Percentiles rank a stretch among this genome's conserved stretches.
phyloP scores from a whole-genome alignment of 2,329 filamentous ascomycete species.

The Ceratocystis colombiana region DNA sequence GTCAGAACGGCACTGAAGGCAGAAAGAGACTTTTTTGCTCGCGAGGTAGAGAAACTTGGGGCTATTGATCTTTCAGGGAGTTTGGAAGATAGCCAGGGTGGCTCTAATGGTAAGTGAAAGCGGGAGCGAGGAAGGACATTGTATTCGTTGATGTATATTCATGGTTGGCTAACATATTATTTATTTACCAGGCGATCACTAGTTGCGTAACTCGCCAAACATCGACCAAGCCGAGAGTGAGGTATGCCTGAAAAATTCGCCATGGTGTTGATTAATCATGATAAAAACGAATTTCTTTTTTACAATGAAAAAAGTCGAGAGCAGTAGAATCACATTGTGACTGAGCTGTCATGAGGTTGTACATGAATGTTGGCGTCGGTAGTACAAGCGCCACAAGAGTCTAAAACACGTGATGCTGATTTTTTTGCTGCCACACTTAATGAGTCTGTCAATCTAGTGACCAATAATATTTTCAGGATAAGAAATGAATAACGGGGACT shows the following conservation, averaged over 20 bases:
- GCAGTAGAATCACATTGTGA: no score
- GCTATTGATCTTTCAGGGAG: conserved; percentile 28
- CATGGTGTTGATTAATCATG: background rate
- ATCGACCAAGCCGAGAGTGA: background rate
- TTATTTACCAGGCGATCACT: conserved; percentile 11
- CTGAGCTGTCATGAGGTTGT: background rate
- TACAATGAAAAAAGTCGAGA: background rate
- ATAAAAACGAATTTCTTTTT: background rate
- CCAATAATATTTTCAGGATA: no score
- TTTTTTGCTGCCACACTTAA: conserved; percentile 3
- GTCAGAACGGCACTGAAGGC: conserved; percentile 22
- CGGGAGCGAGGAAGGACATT: background rate
- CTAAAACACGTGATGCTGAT: background rate
- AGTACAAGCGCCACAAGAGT: background rate
- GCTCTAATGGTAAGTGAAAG: conserved; percentile 12
- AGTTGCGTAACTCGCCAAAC: background rate
- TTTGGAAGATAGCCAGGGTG: conserved; percentile 18
- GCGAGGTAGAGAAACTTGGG: conserved; percentile 66
- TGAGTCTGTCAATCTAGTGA: background rate
- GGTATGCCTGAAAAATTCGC: background rate
- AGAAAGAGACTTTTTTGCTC: conserved; percentile 65
- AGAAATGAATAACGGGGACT: conserved; percentile 15
- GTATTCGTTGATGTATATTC: background rate
- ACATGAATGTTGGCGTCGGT: background rate
- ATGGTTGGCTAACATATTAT: conserved; percentile 2